These are phyloP conservation scores for Monilinia polystroma DNA, from an alignment of 2,329 filamentous ascomycete genomes.

Conservation along the genomic window DNA sequence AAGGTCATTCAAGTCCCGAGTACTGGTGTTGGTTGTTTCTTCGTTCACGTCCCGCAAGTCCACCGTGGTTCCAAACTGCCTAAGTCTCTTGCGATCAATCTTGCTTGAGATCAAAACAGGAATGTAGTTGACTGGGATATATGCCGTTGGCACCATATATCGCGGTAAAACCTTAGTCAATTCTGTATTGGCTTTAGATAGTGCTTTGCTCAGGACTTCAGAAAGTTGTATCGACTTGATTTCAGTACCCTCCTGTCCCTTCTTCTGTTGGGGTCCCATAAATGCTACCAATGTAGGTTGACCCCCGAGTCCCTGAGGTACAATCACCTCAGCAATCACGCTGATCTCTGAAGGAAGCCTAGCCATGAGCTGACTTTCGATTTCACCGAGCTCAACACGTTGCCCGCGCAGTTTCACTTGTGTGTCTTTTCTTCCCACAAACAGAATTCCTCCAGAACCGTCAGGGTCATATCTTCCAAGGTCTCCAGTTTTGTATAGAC, in stretches of 20 bases:
- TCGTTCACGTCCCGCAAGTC: slow-evolving; percentile 8
- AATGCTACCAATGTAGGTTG: slow-evolving; percentile 33
- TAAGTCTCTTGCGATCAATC: slow-evolving; percentile 42
- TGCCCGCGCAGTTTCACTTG: slow-evolving; percentile 68
- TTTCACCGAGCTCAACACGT: slow-evolving; percentile 59
- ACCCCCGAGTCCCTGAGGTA: slow-evolving; percentile 35
- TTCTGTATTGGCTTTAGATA: slow-evolving; percentile 24
- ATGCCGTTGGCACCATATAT: slow-evolving; percentile 42
- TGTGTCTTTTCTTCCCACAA: slow-evolving; percentile 64
- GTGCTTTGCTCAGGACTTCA: slow-evolving; percentile 6
- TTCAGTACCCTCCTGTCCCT: slow-evolving; percentile 1
- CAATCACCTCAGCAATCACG: slow-evolving; percentile 41
- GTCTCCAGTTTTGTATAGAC: slow-evolving; percentile 61
- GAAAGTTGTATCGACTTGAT: slow-evolving; percentile 15
- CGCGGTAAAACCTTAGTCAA: slow-evolving; percentile 40
- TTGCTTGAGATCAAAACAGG: slow-evolving; percentile 41
- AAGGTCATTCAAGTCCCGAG: slow-evolving; percentile 11
- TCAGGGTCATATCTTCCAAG: slow-evolving; percentile 55
- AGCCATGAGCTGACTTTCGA: slow-evolving; percentile 45
- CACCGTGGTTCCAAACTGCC: slow-evolving; percentile 26
- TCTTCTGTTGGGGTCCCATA: slow-evolving; percentile 3
- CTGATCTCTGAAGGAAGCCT: slow-evolving; percentile 41
- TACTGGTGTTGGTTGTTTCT: not conserved
- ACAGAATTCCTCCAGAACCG: slow-evolving; percentile 47
- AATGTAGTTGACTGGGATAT: slow-evolving; percentile 38